Base-by-base conservation (phyloP, 768 basidiomycete genomes). In the Phlebiopsis flavidoalba region DNA sequence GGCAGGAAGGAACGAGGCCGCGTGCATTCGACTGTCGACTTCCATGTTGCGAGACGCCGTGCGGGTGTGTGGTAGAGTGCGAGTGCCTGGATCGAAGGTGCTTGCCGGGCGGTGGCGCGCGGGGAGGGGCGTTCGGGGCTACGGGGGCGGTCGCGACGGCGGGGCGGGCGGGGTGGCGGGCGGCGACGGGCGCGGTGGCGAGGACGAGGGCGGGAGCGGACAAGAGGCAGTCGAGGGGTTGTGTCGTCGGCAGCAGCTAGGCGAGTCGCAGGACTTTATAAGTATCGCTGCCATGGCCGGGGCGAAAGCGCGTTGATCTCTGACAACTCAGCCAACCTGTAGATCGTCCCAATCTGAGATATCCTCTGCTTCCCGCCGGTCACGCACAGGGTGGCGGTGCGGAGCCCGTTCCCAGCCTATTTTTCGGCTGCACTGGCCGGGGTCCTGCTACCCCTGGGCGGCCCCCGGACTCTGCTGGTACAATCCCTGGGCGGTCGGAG, bases 21-120 rank as follows among this genome's bases (percentile, higher is more conserved):
- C 60, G 60, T 60, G 63, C 54, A 62, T 57, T 65, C 67, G 66
- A 50, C 65, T 59, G 61, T 66, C 63, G 61, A 67, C 66, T 68
- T 68, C 63, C 67, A 68, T 68, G 53, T 17, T 63, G 45, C 31
- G 22, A 58, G 60, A 57, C 60, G 65, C 65, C 49, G 58, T 59
- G 60, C 61, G 59, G 58, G 50, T 36, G 26, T 31, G 26, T 53
- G 51, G 36, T 55, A 37, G 19, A 21, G 54, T 56, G 49, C 40
- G 14, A 55, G 63, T 62, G 56, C 61, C 60, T 61, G 60, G 52
- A 58, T 46, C 33, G 55, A 40, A 50, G 59, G 50, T 31, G 26
- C 26, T 31, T 31, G 26, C 12, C 40, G 40, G 40, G 40, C 40
- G 40, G 40, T 12, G 26, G 37, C 36, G 54, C 54, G 54, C 21